Evolutionary conservation across 768 basidiomycete genomes (phyloP).

Genomic region (Boletus subcaerulescens): DNA sequence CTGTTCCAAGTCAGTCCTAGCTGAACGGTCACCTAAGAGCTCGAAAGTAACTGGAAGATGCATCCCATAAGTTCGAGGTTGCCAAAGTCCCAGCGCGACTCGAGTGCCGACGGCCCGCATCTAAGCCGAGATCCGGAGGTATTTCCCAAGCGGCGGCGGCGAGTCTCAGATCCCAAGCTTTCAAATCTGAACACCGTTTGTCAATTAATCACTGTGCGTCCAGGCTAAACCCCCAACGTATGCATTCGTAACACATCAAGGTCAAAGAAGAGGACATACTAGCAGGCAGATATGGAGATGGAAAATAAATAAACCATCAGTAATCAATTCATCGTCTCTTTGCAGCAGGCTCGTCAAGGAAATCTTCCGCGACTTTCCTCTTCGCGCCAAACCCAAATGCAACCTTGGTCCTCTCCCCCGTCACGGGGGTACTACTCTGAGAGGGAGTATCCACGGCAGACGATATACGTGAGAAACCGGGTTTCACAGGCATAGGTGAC

Average conservation of each 20-base stretch:
- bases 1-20: too few species aligned
- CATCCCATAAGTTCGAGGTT: too few species aligned
- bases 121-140: too few species aligned
- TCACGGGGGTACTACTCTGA: slow-evolving; percentile 52
- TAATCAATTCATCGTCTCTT: slow-evolving; percentile 44
- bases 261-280: background rate
- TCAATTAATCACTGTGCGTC: too few species aligned
- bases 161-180: too few species aligned
- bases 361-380: slow-evolving; percentile 74
- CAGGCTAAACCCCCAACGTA: too few species aligned
- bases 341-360: slow-evolving; percentile 59
- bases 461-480: slow-evolving; percentile 76
- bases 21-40: too few species aligned
- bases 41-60: too few species aligned
- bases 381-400: slow-evolving; percentile 76
- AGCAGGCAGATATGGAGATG: background rate
- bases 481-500: slow-evolving; percentile 60
- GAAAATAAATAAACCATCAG: background rate
- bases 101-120: too few species aligned
- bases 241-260: background rate
- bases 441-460: slow-evolving; percentile 51
- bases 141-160: too few species aligned
- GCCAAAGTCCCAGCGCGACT: too few species aligned
- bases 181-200: too few species aligned
- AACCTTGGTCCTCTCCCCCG: slow-evolving; percentile 68